A percentile compares a stretch with the other conserved stretches of the same genome.
Conservation (phyloP, 2,329 filamentous ascomycete genomes). For the Zymoseptoria ardabiliae region DNA sequence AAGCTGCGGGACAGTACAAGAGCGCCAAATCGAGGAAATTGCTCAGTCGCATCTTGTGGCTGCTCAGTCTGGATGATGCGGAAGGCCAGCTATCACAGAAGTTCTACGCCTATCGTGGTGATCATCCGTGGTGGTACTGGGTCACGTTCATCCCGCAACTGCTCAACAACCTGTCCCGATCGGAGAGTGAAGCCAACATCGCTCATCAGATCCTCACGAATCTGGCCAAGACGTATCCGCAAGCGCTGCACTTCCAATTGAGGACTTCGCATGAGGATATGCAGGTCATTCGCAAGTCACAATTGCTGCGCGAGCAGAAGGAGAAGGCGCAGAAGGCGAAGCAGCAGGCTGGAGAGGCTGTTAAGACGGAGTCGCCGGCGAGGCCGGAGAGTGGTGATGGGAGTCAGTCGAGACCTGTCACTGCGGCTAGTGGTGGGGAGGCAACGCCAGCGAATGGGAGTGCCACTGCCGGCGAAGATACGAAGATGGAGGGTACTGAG, state of each 20-base stretch:
- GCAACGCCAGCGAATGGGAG: constrained; percentile 29
- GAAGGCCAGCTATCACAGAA: constrained; percentile 75
- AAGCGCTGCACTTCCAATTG: constrained; percentile 89
- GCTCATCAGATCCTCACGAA: constrained; percentile 81
- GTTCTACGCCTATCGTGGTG: constrained; percentile 94
- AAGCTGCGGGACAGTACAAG: constrained; percentile 94
- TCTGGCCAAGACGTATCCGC: constrained; percentile 92
- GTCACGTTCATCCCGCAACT: constrained; percentile 98
- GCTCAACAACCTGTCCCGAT: constrained; percentile 76
- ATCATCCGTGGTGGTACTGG: constrained; percentile 98
- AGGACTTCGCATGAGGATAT: constrained; percentile 92
- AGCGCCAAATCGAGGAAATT: constrained; percentile 93
- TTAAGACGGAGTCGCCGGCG: constrained; percentile 30
- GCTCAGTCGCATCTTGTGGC: constrained; percentile 86
- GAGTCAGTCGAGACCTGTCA: constrained; percentile 28
- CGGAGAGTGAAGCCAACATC: constrained; percentile 70
- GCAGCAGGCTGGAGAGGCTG: constrained; percentile 53
- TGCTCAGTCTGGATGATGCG: constrained; percentile 85
- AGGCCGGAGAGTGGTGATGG: constrained; percentile 32
- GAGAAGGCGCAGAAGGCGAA: constrained; percentile 46
- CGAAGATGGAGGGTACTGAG: constrained; percentile 40
- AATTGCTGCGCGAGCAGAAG: constrained; percentile 48
- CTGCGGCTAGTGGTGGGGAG: constrained; percentile 22
- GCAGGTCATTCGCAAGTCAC: constrained; percentile 80
- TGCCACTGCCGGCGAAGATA: constrained; percentile 22